Evolutionary conservation across 192 early-diverging fungal genomes (phyloP).

Genomic region (Chytriomyces sp.): DNA sequence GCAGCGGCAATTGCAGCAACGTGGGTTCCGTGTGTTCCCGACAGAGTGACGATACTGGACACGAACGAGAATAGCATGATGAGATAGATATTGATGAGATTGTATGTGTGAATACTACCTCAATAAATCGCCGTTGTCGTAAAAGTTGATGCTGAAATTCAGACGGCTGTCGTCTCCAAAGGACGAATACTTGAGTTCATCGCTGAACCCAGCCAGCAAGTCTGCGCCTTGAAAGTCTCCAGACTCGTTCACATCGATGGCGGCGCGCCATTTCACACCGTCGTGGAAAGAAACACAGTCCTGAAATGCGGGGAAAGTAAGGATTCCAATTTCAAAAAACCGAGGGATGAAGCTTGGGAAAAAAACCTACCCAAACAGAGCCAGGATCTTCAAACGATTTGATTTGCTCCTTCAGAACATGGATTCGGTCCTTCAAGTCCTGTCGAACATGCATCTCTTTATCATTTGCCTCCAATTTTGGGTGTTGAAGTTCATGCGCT

Average conservation of each 20-base stretch:
- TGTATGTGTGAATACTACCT: constrained; percentile 3
- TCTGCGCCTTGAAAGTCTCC: constrained; percentile 72
- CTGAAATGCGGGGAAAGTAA: constrained; percentile 47
- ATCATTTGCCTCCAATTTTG: constrained; percentile 48
- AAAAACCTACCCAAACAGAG: constrained; percentile 5
- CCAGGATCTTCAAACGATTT: constrained; percentile 80
- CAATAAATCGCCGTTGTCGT: constrained; percentile 70
- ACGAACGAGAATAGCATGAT: background rate
- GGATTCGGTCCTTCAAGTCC: constrained; percentile 70
- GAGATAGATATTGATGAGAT: background rate
- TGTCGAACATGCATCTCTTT: constrained; percentile 51
- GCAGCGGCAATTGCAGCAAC: constrained; percentile 94
- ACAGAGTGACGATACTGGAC: constrained; percentile 76
- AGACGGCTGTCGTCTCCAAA: constrained; percentile 81
- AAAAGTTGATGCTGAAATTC: constrained; percentile 92
- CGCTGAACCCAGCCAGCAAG: constrained; percentile 73
- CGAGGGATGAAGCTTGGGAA: background rate
- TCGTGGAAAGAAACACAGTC: constrained; percentile 90
- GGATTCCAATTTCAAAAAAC: background rate
- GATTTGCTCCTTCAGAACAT: constrained; percentile 64
- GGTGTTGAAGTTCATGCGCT: constrained; percentile 5
- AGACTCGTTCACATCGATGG: constrained; percentile 73
- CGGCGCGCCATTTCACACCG: constrained; percentile 85
- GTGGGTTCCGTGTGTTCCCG: constrained; percentile 90
- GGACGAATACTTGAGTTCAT: constrained; percentile 71